Evolutionary conservation across 2,329 filamentous ascomycete species (phyloP), one percentile per base, ranked within the genome.

Genomic region (Ascochyta lentis): DNA sequence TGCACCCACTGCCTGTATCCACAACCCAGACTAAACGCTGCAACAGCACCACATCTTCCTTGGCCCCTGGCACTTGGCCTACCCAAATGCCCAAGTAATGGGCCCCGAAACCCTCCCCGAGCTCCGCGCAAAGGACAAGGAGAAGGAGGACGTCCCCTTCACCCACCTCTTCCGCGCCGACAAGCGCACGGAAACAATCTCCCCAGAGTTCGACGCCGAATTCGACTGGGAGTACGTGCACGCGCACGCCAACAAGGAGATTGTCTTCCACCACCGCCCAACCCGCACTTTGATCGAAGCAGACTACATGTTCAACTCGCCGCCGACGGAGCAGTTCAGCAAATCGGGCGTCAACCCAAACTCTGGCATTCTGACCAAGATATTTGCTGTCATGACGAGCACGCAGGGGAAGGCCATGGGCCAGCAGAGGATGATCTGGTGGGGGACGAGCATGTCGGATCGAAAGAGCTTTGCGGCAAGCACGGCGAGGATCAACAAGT

Each of bases 271-370:
- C 70, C 92, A 96, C 81, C 89, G 87, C 72, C 92, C 91, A 0
- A 88, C 90, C 12, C 80, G 81, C 53, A 89, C 92, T 0, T 78
- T 99, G 40, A 93, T 99, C 70, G 80, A 96, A 78, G 95, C 92
- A 6, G 95, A 99, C 75, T 77, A 98, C 38, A 73, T 98, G 63
- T 98, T 98, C 83, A 98, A 97, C 75, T 78, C 96, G 31, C 95
- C 95, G 0, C 86, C 92, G 0, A 86, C 80, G 0, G 95, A 99
- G 79, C 95, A 98, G 78, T 97, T 78, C 65, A 77, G 73, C 67
- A 84, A 80, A 64, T 78, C 85, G 0, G 81, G 80, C 8, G 81
- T 84, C 3, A 78, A 80, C 29, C 79, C 85, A 4, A 81, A 74
- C 0, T 77, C 81, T n/a, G 87, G 87, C 0, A 68, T 86, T n/a